These are phyloP conservation scores for Saturnispora diversa DNA, from an alignment of 805 yeast species.

Conservation along the genomic window DNA sequence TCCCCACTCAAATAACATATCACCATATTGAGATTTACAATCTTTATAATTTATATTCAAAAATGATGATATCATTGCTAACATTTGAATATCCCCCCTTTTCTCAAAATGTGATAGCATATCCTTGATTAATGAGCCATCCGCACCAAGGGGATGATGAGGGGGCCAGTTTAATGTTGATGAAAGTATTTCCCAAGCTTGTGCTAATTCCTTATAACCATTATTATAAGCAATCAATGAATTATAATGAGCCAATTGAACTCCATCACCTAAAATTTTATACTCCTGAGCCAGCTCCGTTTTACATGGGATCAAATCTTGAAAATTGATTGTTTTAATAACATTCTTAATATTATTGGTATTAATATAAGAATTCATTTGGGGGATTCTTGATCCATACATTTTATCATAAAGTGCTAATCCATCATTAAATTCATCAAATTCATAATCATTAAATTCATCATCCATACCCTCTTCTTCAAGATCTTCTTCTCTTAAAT, in stretches of 20 bases:
- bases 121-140: constrained; percentile 33
- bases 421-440: constrained; percentile 24
- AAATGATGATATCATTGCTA: constrained; percentile 60
- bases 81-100: constrained; percentile 71
- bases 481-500: constrained; percentile 22
- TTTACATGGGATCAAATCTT: constrained; percentile 66
- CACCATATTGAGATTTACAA: constrained; percentile 66
- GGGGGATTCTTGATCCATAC: constrained; percentile 45
- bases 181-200: constrained; percentile 64
- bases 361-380: constrained; percentile 29
- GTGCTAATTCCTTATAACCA: constrained; percentile 54
- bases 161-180: constrained; percentile 28
- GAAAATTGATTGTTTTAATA: constrained; percentile 59
- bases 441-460: constrained; percentile 20
- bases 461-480: constrained; percentile 26
- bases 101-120: constrained; percentile 58
- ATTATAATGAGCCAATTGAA: constrained; percentile 44
- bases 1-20: constrained; percentile 75
- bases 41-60: constrained; percentile 22
- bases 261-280: constrained; percentile 54
- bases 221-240: constrained; percentile 40
- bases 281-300: constrained; percentile 63
- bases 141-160: constrained; percentile 59
- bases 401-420: constrained; percentile 50
- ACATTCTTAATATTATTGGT: constrained; percentile 40